A percentile compares a stretch with the other conserved stretches of the same genome.
Conservation (phyloP, 2,329 filamentous ascomycete genomes). For the Chaetothyriales sp. region DNA sequence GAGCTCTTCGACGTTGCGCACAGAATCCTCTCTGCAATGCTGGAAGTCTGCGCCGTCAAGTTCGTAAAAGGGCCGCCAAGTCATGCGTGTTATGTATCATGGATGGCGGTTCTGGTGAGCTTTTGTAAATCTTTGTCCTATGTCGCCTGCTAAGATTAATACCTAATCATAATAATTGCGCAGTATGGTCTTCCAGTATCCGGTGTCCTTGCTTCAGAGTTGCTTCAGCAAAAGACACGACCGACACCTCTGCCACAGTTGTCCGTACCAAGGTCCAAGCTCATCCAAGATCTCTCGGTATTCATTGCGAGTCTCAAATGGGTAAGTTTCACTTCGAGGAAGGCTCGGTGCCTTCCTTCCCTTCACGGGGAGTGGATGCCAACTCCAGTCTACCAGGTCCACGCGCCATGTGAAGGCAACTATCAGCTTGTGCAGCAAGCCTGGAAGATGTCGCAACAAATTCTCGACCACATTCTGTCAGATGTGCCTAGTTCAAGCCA, state of each 20-base stretch:
- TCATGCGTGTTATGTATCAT: too few relatives aligned
- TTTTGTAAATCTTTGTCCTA: constrained; percentile 4
- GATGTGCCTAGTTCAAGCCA: too few relatives aligned
- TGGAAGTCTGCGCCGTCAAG: constrained; percentile 20
- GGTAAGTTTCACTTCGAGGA: too few relatives aligned
- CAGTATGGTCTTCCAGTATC: constrained; percentile 24
- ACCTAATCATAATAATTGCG: constrained; percentile 21
- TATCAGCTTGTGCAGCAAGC: constrained; percentile 1
- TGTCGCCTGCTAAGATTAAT: constrained; percentile 6
- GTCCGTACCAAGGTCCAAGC: constrained; percentile 20
- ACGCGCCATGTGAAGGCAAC: constrained; percentile 3
- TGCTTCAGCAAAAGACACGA: constrained; percentile 21
- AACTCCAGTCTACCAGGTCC: background rate
- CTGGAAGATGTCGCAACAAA: constrained; percentile 1
- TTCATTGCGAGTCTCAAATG: constrained; percentile 18
- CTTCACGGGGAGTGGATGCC: too few relatives aligned
- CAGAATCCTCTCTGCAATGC: constrained; percentile 20
- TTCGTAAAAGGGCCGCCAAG: constrained; percentile 18
- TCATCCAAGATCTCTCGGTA: constrained; percentile 25
- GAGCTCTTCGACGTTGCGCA: constrained; percentile 20
- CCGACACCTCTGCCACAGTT: background rate
- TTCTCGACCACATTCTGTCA: constrained; percentile 1
- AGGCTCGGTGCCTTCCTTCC: too few relatives aligned
- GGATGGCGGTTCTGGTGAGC: too few relatives aligned
- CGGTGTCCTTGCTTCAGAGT: constrained; percentile 23